Percentiles rank a stretch among this genome's conserved stretches.
These are phyloP conservation scores for Puccinia triticina DNA, from an alignment of 1,284 basidiomycete genomes.

Conservation along the genomic window DNA sequence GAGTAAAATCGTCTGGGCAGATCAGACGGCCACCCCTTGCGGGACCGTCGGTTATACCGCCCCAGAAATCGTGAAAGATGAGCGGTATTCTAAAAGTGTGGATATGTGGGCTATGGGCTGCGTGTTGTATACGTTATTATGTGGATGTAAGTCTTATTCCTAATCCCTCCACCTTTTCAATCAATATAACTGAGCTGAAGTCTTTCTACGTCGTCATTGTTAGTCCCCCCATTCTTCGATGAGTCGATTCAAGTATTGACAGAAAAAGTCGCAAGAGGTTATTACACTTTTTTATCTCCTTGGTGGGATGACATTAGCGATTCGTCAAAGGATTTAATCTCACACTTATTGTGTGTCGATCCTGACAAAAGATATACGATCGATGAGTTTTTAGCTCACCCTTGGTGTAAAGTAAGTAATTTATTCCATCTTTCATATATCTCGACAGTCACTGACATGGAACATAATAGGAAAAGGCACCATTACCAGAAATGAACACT, in stretches of 20 bases:
- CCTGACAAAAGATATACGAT: slow-evolving; percentile 94
- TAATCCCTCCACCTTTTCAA: neutral
- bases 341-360: slow-evolving; percentile 92
- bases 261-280: slow-evolving; percentile 95
- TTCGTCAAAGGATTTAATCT: slow-evolving; percentile 85
- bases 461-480: slow-evolving; percentile 40
- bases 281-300: slow-evolving; percentile 97
- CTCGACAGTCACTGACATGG: neutral
- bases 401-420: slow-evolving; percentile 74
- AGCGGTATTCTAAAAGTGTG: slow-evolving; percentile 95
- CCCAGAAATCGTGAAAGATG: slow-evolving; percentile 99
- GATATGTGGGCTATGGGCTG: slow-evolving; percentile 99
- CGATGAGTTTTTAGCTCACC: slow-evolving; percentile 94
- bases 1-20: slow-evolving; percentile 97
- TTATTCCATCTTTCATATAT: neutral
- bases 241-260: slow-evolving; percentile 97
- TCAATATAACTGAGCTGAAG: neutral
- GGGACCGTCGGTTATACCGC: slow-evolving; percentile 99
- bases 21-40: slow-evolving; percentile 98
- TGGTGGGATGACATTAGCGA: slow-evolving; percentile 98
- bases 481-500: slow-evolving; percentile 36
- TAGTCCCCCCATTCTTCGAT: slow-evolving; percentile 81
- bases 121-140: slow-evolving; percentile 96
- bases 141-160: slow-evolving; percentile 75
- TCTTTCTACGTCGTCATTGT: neutral